phyloP scores from a whole-genome alignment of 768 basidiomycete species.

The Punctularia strigosozonata region DNA sequence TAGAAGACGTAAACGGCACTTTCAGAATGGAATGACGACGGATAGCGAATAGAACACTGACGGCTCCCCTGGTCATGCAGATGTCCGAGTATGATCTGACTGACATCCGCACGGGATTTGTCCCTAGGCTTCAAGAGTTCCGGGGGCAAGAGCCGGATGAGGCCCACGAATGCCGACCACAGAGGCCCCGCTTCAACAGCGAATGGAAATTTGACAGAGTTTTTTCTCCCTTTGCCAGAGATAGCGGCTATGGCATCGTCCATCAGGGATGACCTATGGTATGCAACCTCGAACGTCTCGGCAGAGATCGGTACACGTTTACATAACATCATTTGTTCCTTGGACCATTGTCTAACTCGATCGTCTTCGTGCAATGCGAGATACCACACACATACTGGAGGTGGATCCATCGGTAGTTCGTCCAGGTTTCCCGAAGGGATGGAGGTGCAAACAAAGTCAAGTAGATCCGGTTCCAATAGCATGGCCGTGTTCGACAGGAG shows the following conservation, averaged over 20 bases:
- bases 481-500: constrained; percentile 14
- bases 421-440: too few relatives aligned
- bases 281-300: too few relatives aligned
- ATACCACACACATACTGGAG: too few relatives aligned
- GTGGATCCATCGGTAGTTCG: too few relatives aligned
- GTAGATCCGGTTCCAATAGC: neutral
- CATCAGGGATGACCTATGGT: too few relatives aligned
- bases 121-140: constrained; percentile 23
- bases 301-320: too few relatives aligned
- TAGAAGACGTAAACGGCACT: constrained; percentile 4
- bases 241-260: too few relatives aligned
- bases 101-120: constrained; percentile 28
- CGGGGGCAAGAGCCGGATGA: constrained; percentile 45
- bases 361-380: too few relatives aligned
- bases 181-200: constrained; percentile 29
- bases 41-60: constrained; percentile 26
- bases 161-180: constrained; percentile 36
- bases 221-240: too few relatives aligned
- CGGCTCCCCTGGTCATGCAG: constrained; percentile 47
- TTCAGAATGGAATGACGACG: constrained; percentile 4
- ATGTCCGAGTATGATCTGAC: constrained; percentile 47
- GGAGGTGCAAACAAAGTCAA: too few relatives aligned
- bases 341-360: too few relatives aligned
- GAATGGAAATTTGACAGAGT: constrained; percentile 23
- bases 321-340: too few relatives aligned